Percentiles rank a stretch among this genome's conserved stretches.
phyloP scores from a whole-genome alignment of 2,329 filamentous ascomycete species.

The Pyrenochaeta sp. region DNA sequence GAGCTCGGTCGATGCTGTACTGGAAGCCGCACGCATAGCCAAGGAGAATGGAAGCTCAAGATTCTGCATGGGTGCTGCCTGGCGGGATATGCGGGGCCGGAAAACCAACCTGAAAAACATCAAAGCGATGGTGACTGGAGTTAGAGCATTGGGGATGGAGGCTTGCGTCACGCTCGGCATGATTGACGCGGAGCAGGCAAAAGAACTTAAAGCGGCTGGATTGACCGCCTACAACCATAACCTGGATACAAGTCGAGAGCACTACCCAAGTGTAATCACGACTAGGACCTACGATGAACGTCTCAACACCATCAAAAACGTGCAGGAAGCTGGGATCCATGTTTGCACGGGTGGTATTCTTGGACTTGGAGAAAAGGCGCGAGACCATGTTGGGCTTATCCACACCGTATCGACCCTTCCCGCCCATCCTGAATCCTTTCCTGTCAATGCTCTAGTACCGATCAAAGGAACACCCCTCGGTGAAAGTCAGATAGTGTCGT shows the following conservation, averaged over 20 bases:
- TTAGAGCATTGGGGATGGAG: slow-evolving; percentile 85
- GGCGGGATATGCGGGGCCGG: slow-evolving; percentile 91
- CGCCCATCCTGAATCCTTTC: slow-evolving; percentile 86
- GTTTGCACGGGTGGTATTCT: slow-evolving; percentile 91
- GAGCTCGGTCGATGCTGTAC: slow-evolving; percentile 79
- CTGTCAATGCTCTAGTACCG: slow-evolving; percentile 88
- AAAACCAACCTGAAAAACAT: slow-evolving; percentile 85
- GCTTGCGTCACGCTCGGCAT: slow-evolving; percentile 93
- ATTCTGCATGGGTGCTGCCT: slow-evolving; percentile 95
- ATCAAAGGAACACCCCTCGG: slow-evolving; percentile 90
- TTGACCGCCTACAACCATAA: slow-evolving; percentile 96
- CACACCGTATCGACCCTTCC: slow-evolving; percentile 84
- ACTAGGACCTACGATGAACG: slow-evolving; percentile 89
- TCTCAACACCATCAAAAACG: slow-evolving; percentile 77
- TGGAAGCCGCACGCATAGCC: slow-evolving; percentile 77
- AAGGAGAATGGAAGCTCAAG: slow-evolving; percentile 85
- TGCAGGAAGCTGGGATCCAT: slow-evolving; percentile 85
- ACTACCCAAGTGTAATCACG: slow-evolving; percentile 85
- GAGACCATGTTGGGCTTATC: slow-evolving; percentile 82
- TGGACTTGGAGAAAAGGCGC: slow-evolving; percentile 78
- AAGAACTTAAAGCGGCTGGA: slow-evolving; percentile 81
- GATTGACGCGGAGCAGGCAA: slow-evolving; percentile 83
- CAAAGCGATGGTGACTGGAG: slow-evolving; percentile 83
- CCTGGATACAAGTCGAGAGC: slow-evolving; percentile 87
- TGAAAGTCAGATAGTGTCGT: slow-evolving; percentile 73